Evolutionary conservation across 495 filamentous ascomycete species (phyloP).

Genomic region (Aspergillus leporis): DNA sequence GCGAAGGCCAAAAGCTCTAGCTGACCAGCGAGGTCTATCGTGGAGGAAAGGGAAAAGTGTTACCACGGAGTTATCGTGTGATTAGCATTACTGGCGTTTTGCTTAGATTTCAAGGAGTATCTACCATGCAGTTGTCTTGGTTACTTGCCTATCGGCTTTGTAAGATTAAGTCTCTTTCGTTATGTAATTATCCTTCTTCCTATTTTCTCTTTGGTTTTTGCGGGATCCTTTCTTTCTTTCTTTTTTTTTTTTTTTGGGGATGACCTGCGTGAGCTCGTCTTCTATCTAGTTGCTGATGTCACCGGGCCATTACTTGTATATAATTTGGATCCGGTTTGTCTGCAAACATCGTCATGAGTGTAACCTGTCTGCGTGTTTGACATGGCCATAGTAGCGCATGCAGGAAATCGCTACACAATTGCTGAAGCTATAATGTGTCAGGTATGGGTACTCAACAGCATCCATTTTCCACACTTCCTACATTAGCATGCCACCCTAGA

Average conservation of each 20-base stretch:
- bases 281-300: too few relatives aligned
- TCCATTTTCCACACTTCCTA: not conserved
- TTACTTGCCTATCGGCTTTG: not conserved
- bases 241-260: too few relatives aligned
- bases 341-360: not conserved
- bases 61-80: not conserved
- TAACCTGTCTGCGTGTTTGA: not conserved
- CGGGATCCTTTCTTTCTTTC: too few relatives aligned
- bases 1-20: slow-evolving; percentile 19
- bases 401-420: not conserved
- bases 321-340: too few relatives aligned
- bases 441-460: not conserved
- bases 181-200: too few relatives aligned
- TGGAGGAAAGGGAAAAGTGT: not conserved
- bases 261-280: too few relatives aligned
- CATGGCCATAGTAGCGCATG: not conserved
- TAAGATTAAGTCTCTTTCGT: too few relatives aligned
- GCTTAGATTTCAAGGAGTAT: not conserved
- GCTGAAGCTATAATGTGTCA: not conserved
- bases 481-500: not conserved
- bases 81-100: not conserved
- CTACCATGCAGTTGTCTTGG: not conserved
- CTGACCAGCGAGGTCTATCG: not conserved
- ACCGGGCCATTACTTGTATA: too few relatives aligned
- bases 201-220: too few relatives aligned